Evolutionary conservation across 345 rosid genomes (phyloP).

Genomic region (Alliaria petiolata): DNA sequence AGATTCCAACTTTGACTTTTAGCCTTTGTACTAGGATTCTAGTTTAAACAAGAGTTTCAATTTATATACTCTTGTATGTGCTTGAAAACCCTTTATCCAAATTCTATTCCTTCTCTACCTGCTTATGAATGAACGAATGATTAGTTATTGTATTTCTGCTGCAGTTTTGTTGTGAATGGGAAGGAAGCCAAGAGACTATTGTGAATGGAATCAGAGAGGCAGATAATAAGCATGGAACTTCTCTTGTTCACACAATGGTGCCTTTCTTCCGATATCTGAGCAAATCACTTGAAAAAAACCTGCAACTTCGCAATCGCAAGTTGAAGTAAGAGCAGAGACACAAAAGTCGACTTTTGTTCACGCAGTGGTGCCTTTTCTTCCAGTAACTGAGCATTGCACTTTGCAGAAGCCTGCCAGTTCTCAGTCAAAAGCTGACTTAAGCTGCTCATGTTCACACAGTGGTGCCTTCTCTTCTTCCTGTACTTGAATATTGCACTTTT

Average conservation of each 20-base stretch:
- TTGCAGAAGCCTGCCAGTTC: conserved; percentile 31
- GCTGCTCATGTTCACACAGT: conserved; percentile 6
- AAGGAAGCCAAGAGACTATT: too few relatives aligned
- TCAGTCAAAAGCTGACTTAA: conserved; percentile 29
- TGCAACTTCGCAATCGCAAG: conserved; percentile 31
- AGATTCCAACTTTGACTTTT: too few relatives aligned
- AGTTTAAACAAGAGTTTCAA: too few relatives aligned
- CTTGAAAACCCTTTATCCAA: too few relatives aligned
- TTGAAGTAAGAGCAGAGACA: conserved; percentile 20
- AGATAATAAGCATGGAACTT: conserved; percentile 5
- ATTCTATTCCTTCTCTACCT: too few relatives aligned
- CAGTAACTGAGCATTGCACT: conserved; percentile 14
- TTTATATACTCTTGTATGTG: too few relatives aligned
- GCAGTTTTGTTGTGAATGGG: too few relatives aligned
- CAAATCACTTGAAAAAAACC: conserved; percentile 15
- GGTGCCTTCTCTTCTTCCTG: conserved; percentile 42
- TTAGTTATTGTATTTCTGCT: too few relatives aligned
- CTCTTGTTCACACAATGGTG: neutral
- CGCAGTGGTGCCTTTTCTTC: conserved; percentile 34
- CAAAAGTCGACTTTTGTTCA: neutral
- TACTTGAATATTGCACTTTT: conserved; percentile 10
- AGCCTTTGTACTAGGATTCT: too few relatives aligned
- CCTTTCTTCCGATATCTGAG: conserved; percentile 33
- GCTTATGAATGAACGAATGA: too few relatives aligned
- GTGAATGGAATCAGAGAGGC: too few relatives aligned